These are phyloP conservation scores for Lathyrus sativus DNA, from an alignment of 306 rosid genomes.

Conservation along the genomic window DNA sequence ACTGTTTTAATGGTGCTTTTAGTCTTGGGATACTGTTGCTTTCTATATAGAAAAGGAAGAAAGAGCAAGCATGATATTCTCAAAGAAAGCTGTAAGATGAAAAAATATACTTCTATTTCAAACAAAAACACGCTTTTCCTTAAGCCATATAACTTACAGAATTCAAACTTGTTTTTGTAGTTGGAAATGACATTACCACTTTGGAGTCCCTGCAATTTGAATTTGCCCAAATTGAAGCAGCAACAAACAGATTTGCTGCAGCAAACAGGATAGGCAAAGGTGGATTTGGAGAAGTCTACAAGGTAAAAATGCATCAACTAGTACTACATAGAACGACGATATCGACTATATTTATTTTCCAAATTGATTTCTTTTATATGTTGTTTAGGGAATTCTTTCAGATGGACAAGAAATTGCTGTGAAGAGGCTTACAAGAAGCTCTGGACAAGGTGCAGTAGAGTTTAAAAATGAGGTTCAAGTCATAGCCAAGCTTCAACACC, in stretches of 20 bases:
- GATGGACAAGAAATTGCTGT: slow-evolving; percentile 63
- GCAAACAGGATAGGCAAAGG: slow-evolving; percentile 56
- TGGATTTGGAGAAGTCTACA: slow-evolving; percentile 66
- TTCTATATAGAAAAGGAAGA: slow-evolving; percentile 32
- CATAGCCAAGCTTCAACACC: slow-evolving; percentile 63
- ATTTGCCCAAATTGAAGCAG: slow-evolving; percentile 45
- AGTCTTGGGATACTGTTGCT: slow-evolving; percentile 29
- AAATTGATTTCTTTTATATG: neutral
- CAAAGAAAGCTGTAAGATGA: slow-evolving; percentile 49
- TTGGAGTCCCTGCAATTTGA: slow-evolving; percentile 55
- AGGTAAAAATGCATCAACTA: slow-evolving; percentile 38
- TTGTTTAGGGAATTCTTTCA: slow-evolving; percentile 46
- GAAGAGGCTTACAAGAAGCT: slow-evolving; percentile 54
- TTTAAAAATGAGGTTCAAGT: slow-evolving; percentile 61
- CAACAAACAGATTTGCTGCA: slow-evolving; percentile 53
- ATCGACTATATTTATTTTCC: neutral
- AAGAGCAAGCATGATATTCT: slow-evolving; percentile 43
- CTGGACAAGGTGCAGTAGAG: slow-evolving; percentile 56
- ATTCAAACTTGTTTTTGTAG: slow-evolving; percentile 33
- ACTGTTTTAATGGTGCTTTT: slow-evolving; percentile 34
- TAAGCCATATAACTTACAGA: slow-evolving; percentile 19
- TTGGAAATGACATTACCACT: slow-evolving; percentile 36
- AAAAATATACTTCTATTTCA: neutral
- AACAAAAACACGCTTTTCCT: slow-evolving; percentile 14
- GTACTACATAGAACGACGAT: slow-evolving; percentile 1